Conservation (phyloP, 2,329 filamentous ascomycete species). For the Simplicillium sp. region DNA sequence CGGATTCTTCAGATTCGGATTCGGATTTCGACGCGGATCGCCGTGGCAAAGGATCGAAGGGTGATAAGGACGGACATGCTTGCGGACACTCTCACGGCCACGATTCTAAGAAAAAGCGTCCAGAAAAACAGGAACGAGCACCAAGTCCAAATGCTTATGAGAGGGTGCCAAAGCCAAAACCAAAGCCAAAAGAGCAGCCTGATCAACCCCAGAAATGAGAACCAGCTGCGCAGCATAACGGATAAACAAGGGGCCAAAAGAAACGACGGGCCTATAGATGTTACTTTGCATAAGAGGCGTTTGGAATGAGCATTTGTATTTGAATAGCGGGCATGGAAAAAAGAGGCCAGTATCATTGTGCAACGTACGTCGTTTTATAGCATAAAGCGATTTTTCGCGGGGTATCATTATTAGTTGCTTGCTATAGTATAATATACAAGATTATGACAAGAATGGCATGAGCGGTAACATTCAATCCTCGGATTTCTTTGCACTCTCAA, state of each 20-base stretch:
- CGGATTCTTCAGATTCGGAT: slow-evolving; percentile 40
- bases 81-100: slow-evolving; percentile 27
- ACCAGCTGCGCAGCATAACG: too few species aligned
- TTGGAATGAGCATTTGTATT: too few species aligned
- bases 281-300: neutral
- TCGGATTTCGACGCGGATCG: slow-evolving; percentile 36
- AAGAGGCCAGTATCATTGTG: too few species aligned
- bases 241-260: neutral
- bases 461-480: slow-evolving; percentile 12
- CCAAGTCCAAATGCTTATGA: slow-evolving; percentile 78
- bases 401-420: slow-evolving; percentile 2
- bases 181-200: slow-evolving; percentile 17
- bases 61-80: slow-evolving; percentile 27
- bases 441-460: too few species aligned
- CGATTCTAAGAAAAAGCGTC: slow-evolving; percentile 17
- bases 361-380: neutral
- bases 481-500: slow-evolving; percentile 47
- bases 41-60: slow-evolving; percentile 12
- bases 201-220: slow-evolving; percentile 11
- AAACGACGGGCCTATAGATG: neutral
- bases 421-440: too few species aligned
- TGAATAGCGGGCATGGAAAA: neutral
- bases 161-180: slow-evolving; percentile 48
- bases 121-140: slow-evolving; percentile 31
- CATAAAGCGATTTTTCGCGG: neutral